Percentiles rank a stretch among this genome's conserved stretches.
Evolutionary conservation across 176 grass and related monocot species (phyloP).

Genomic region (Ensete glaucum): DNA sequence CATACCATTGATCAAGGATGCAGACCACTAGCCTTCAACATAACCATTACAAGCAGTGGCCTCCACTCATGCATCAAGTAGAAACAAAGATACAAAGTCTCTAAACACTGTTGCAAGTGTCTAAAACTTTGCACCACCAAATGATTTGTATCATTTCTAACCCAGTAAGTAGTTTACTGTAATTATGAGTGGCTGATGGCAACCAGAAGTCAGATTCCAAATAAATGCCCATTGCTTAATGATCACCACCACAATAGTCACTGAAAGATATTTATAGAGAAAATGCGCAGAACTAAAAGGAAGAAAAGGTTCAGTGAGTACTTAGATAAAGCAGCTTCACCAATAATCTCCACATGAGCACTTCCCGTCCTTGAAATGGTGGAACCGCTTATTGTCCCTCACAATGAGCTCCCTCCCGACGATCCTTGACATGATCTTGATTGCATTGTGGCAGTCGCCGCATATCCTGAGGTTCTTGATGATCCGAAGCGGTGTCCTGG

Average conservation of each 20-base stretch:
- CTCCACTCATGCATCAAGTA: too few relatives aligned
- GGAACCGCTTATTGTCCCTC: constrained; percentile 11
- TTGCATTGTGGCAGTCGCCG: constrained; percentile 13
- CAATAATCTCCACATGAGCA: constrained; percentile 14
- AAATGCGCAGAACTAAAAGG: background rate
- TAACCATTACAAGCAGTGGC: too few relatives aligned
- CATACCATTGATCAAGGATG: too few relatives aligned
- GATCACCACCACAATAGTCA: background rate
- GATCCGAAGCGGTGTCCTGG: background rate
- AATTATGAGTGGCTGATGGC: background rate
- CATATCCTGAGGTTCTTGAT: constrained; percentile 18
- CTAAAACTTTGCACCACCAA: too few relatives aligned
- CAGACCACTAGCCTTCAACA: too few relatives aligned
- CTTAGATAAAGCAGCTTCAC: background rate
- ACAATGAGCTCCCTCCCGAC: constrained; percentile 16
- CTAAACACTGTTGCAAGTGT: too few relatives aligned
- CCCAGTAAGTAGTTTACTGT: too few relatives aligned
- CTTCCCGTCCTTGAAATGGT: constrained; percentile 19
- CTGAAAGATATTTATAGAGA: background rate
- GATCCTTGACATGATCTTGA: constrained; percentile 20
- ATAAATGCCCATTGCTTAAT: too few relatives aligned
- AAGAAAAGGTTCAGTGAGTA: background rate
- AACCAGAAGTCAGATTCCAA: background rate
- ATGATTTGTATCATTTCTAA: too few relatives aligned
- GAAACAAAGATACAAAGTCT: too few relatives aligned